A percentile compares a stretch with the other conserved stretches of the same genome.
Evolutionary conservation across 2,329 filamentous ascomycete genomes (phyloP).

Genomic region (Zymoseptoria crescenta): DNA sequence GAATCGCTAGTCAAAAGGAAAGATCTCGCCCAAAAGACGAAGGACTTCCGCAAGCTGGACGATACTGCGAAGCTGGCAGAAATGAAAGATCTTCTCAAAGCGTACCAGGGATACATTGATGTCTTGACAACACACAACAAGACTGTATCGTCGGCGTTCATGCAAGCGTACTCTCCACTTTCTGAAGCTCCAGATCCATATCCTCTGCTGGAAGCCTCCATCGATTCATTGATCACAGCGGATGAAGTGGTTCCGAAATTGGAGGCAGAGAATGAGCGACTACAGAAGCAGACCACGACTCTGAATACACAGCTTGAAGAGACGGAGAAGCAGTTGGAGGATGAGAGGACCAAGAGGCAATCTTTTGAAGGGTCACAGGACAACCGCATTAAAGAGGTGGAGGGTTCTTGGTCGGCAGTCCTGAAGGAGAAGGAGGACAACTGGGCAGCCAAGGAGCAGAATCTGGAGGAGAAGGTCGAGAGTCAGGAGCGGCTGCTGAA

Average conservation of each 20-base stretch:
- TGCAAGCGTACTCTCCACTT: slow-evolving; percentile 85
- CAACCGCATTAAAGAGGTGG: slow-evolving; percentile 75
- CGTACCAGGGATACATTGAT: slow-evolving; percentile 96
- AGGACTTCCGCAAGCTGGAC: slow-evolving; percentile 91
- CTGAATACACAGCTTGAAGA: slow-evolving; percentile 78
- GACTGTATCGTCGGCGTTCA: slow-evolving; percentile 82
- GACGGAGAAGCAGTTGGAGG: slow-evolving; percentile 69
- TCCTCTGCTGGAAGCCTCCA: slow-evolving; percentile 87
- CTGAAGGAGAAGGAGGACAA: slow-evolving; percentile 91
- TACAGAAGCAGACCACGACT: slow-evolving; percentile 69
- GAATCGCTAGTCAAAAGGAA: slow-evolving; percentile 95
- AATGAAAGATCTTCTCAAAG: slow-evolving; percentile 76
- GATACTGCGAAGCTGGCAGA: slow-evolving; percentile 79
- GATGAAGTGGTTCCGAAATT: slow-evolving; percentile 89
- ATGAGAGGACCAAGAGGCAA: slow-evolving; percentile 64
- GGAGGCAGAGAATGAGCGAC: slow-evolving; percentile 75
- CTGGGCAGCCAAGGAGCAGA: slow-evolving; percentile 89
- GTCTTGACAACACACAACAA: slow-evolving; percentile 94
- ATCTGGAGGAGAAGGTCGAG: slow-evolving; percentile 85
- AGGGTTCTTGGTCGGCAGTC: slow-evolving; percentile 82
- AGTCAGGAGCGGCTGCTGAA: slow-evolving; percentile 86
- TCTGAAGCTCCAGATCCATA: slow-evolving; percentile 97
- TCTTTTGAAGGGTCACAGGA: slow-evolving; percentile 72
- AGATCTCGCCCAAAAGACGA: slow-evolving; percentile 97
- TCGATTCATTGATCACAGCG: slow-evolving; percentile 84